Base-by-base conservation (phyloP, 805 yeast species). In the Hagleromyces aurorensis region DNA sequence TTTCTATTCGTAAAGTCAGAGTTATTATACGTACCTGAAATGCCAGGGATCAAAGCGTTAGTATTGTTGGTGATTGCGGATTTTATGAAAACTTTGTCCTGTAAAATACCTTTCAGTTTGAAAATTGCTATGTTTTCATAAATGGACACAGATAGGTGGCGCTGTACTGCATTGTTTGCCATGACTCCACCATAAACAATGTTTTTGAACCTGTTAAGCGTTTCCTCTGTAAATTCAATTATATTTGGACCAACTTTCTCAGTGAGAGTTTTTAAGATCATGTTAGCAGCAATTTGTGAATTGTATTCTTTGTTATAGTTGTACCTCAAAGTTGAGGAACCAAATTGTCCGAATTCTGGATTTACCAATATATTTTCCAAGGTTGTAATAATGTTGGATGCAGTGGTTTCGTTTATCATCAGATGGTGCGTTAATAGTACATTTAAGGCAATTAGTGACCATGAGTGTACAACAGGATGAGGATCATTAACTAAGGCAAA, bases 381-480 rank as follows among this genome's bases (percentile, higher is more conserved):
- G 0, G 61, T 46, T 1, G 48, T 36, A 4, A 80, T 34, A 0
- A 77, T 45, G 11, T 61, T 61, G 2, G 69, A 51, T 1, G 77
- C 64, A 9, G 66, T 57, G 5, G 49, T 38, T 2, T 61, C 44
- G 32, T 67, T 70, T 14, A 71, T 65, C 7, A 70, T 44, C 6
- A 67, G 59, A 28, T 77, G 75, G 19, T 69, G 71, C 21, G 72
- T 74, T 17, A 86, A 60, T 8, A 81, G 52, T 1, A 69, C 57
- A 3, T 70, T 55, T 23, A 80, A 50, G 0, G 91, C 70, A 26
- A 69, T 69, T 42, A 86, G 51, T 1, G 89, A 66, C 67, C 86
- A 78, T 32, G 72, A 67, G 49, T 83, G 87, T 11, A 91, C 86
- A 1, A 72, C 60, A 0, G 96, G 95, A 49, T 87, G 89, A 0